Percentiles rank a stretch among this genome's conserved stretches.
Evolutionary conservation across 768 basidiomycete species (phyloP).

Genomic region (Podaxis pistillaris): DNA sequence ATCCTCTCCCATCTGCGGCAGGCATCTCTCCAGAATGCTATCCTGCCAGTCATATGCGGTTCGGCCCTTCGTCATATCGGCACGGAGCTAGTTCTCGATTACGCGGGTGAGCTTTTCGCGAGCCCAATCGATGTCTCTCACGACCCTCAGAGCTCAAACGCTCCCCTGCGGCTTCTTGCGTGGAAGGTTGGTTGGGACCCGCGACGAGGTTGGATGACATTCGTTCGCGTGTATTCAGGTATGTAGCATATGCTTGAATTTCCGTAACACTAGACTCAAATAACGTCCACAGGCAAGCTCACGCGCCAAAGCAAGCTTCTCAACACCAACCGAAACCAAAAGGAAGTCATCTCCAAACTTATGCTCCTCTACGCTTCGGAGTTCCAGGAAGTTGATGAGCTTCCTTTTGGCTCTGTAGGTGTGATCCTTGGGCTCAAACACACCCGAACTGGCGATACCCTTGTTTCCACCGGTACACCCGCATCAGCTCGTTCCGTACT

Average conservation of each 20-base stretch:
- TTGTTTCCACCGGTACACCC: constrained; percentile 53
- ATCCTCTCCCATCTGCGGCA: constrained; percentile 67
- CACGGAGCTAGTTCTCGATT: constrained; percentile 79
- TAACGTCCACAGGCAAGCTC: constrained; percentile 54
- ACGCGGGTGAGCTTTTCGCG: constrained; percentile 75
- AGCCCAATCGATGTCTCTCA: constrained; percentile 68
- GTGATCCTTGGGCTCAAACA: constrained; percentile 80
- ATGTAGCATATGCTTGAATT: constrained; percentile 19
- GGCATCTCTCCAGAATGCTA: constrained; percentile 60
- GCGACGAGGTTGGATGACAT: constrained; percentile 87
- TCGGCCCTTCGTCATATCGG: constrained; percentile 81
- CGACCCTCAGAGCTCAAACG: constrained; percentile 40
- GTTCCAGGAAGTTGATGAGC: constrained; percentile 70
- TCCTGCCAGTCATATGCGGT: constrained; percentile 82
- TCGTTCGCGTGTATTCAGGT: constrained; percentile 88
- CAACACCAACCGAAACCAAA: constrained; percentile 66
- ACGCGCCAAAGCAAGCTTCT: constrained; percentile 58
- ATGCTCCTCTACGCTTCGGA: constrained; percentile 78
- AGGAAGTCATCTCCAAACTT: constrained; percentile 73
- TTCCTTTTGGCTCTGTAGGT: constrained; percentile 82
- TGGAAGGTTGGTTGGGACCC: constrained; percentile 93
- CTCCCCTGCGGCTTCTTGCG: constrained; percentile 63
- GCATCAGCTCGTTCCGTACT: constrained; percentile 39
- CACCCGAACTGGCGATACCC: constrained; percentile 86
- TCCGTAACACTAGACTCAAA: neutral